A percentile compares a stretch with the other conserved stretches of the same genome.
Conservation (phyloP, 1,284 basidiomycete genomes). For the Pseudozyma hubeiensis region DNA sequence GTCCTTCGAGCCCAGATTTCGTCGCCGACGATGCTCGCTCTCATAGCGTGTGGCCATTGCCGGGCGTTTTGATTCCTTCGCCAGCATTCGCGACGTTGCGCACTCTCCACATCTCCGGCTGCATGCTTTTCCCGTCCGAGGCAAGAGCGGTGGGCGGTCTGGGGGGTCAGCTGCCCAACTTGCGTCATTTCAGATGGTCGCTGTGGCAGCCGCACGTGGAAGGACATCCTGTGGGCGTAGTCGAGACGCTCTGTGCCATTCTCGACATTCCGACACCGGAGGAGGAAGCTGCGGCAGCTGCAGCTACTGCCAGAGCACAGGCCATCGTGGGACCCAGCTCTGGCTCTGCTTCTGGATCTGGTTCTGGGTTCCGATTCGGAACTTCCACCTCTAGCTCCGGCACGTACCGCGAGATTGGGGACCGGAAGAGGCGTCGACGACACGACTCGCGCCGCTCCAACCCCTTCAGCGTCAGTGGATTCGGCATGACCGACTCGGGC, state of each 20-base stretch:
- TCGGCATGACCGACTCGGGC: conserved; percentile 30
- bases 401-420: conserved; percentile 40
- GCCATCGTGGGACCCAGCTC: conserved; percentile 32
- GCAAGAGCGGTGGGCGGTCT: conserved; percentile 48
- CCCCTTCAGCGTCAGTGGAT: conserved; percentile 29
- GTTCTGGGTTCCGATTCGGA: conserved; percentile 38
- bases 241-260: conserved; percentile 47
- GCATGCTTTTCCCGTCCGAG: conserved; percentile 56
- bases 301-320: conserved; percentile 18
- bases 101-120: conserved; percentile 53
- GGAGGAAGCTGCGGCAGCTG: conserved; percentile 39
- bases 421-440: conserved; percentile 35
- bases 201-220: conserved; percentile 54
- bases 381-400: conserved; percentile 39
- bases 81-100: conserved; percentile 45
- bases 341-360: conserved; percentile 27
- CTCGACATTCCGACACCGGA: conserved; percentile 51
- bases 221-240: conserved; percentile 48
- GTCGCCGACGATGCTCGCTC: conserved; percentile 33
- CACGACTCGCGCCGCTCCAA: conserved; percentile 43
- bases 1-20: conserved; percentile 21
- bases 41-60: conserved; percentile 42
- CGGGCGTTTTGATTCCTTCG: conserved; percentile 45
- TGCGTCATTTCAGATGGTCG: conserved; percentile 55
- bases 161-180: conserved; percentile 45